Base-by-base conservation (phyloP, 2,329 filamentous ascomycete species). In the Monilinia vaccinii-corymbosi region DNA sequence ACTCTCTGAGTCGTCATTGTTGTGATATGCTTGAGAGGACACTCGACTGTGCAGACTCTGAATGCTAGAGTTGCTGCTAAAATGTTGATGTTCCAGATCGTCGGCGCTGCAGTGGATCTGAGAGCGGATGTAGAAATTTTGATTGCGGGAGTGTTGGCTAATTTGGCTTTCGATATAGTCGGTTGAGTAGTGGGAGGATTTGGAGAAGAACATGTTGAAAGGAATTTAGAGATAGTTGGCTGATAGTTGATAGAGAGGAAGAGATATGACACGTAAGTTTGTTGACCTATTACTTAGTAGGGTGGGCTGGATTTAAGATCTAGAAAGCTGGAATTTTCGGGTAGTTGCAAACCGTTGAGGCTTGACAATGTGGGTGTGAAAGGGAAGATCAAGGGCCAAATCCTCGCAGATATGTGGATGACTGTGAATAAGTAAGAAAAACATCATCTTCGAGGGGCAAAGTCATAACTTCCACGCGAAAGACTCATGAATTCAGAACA, bases 31-130 rank as follows among this genome's bases (percentile, higher is more conserved):
- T 8, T 23, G 48, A n/a, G 1, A 21, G 21, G 3, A 5, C 3
- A 34, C 4, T 2, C 10, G 10, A 11, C 9, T 2, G 2, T 25
- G 5, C 6, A 1, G 21, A 16, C 0, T 28, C 13, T 25, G 2
- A 3, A 38, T n/a, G 8, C 9, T 13, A 13, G 4, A 0, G 2
- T 40, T 2, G 5, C 4, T 14, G 8, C 1, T 14, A 3, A 9
- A 9, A n/a, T 21, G 3, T n/a, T n/a, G 36, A 4, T 13, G 4
- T n/a, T 13, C 25, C 8, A n/a, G 2, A n/a, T 52, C 16, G 0
- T 40, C 2, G 9, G 34, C 18, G 7, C 23, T 52, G 3, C 7
- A 10, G 10, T n/a, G 23, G 2, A n/a, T 28, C 9, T 31, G 23
- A 2, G 23, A 1, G 13, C 9, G 25, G 1, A 8, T 3, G 18